Base-by-base conservation (phyloP, 345 rosid genomes). In the Citrus cavaleriei region DNA sequence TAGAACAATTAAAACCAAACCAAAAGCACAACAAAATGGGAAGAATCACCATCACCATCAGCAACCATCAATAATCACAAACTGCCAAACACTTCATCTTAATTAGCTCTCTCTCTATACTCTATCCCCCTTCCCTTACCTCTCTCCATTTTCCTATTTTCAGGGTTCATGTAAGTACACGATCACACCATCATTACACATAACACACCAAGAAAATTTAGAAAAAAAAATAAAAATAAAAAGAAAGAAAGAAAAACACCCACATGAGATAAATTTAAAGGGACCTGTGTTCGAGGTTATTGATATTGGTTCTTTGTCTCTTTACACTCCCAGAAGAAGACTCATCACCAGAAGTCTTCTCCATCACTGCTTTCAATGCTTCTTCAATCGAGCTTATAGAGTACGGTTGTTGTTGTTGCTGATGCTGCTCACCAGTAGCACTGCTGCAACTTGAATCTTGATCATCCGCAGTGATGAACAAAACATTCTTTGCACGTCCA, bases 311-410 rank as follows among this genome's bases (percentile, higher is more conserved):
- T 81, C 97, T 89, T 83, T 93, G 97, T 85, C 97, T 91, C 92
- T 94, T 96, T 57, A 84, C 95, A 89, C 79, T 91, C 4, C 89
- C 97, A 1, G 97, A 88, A 76, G 94, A 88, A 79, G 97, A 87
- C 24, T 90, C 86, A 35, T 92, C 93, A 49, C 93, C 94, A 8
- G 87, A 86, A 69, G 80, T 86, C 90, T 91, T 92, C 89, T 96
- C 98, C 93, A 96, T 92, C 35, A 96, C 97, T 0, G 93, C 90
- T 76, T 93, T 96, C 79, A 96, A 85, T 40, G 99, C 99, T 81
- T 96, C 97, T 81, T 96, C 92, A 76, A 96, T 91, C 28, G 93
- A 91, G 75, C 90, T 91, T 80, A 94, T 83, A 60, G 84, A 88
- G 46, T 89, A 88, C 75, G 89, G 95, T 57, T 83, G 80, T 49